Base-by-base conservation (phyloP, 139 green algal species). In the Tetraselmis striata region DNA sequence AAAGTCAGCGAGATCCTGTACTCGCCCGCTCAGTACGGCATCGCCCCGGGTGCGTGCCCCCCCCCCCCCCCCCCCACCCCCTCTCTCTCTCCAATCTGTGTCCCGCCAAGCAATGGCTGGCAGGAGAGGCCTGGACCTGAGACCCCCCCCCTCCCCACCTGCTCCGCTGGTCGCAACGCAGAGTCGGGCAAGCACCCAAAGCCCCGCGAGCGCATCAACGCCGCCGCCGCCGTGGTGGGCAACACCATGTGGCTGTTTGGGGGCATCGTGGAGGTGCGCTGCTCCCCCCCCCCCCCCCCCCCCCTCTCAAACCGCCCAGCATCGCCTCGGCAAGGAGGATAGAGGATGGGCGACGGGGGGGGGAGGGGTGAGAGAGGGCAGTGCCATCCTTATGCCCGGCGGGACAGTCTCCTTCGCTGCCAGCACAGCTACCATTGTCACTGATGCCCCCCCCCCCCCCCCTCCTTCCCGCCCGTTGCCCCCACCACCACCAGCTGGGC, bases 221-320 rank as follows among this genome's bases (percentile, higher is more conserved):
- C 93, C 0, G 84, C 87, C 79, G 81, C 93, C 58, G 84, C 84
- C 22, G 92, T 98, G 28, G 78, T 92, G 1, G 90, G 90, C 80
- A 96, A 96, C 87, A 93, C 83, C 26, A 81, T 98, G 80, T 98
- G 92, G 90, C 83, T 99, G 79, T 93, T 95, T 76, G 96, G 95
- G 24, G 95, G 95, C 31, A 92, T 94, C n/a, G 95, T 98, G 59
- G 95, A 98, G 87, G 83, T 95, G 84, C 90, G 78, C 59, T 86
- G 26, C 78, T 28, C n/a, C 28, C 67, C 28, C 5, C 18, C 75
- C 22, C 75, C 24, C 18, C 75, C 28, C 11, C 75, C 24, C 18
- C 27, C 18, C 23, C 75, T 18, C 75, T n/a, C n/a, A n/a, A n/a
- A n/a, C n/a, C n/a, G n/a, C n/a, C n/a, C n/a, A n/a, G n/a, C n/a